These are phyloP conservation scores for Saitozyma sp. DNA, from an alignment of 768 basidiomycete genomes.

Conservation along the genomic window DNA sequence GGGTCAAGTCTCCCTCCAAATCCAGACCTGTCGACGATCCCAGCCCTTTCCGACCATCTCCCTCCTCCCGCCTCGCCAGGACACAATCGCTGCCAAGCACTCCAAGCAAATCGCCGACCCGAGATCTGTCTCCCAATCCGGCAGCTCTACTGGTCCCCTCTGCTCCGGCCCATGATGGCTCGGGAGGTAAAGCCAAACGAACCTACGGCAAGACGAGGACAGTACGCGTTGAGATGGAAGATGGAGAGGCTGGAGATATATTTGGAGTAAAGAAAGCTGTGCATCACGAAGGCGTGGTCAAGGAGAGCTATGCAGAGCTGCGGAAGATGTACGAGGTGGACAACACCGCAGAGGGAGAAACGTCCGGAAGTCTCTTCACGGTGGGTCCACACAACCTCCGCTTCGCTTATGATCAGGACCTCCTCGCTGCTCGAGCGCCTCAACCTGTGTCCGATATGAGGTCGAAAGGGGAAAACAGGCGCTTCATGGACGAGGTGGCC, in stretches of 20 bases:
- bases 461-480: conserved; percentile 46
- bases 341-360: conserved; percentile 12
- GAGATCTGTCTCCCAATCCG: background rate
- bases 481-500: conserved; percentile 49
- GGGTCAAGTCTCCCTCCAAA: conserved; percentile 20
- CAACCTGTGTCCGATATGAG: conserved; percentile 43
- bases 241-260: background rate
- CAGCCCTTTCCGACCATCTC: background rate
- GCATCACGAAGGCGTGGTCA: conserved; percentile 2
- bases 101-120: background rate
- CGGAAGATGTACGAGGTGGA: conserved; percentile 42
- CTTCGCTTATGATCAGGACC: conserved; percentile 6
- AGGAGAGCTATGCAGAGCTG: conserved; percentile 45
- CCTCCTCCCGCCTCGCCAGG: conserved; percentile 1
- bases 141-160: background rate
- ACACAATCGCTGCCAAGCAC: background rate
- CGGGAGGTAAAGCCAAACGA: conserved; percentile 28
- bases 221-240: conserved; percentile 14
- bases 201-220: conserved; percentile 32
- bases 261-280: background rate
- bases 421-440: conserved; percentile 30
- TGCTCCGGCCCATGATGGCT: conserved; percentile 1
- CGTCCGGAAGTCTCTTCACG: background rate
- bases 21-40: conserved; percentile 1
- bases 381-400: background rate